Evolutionary conservation across 2,329 filamentous ascomycete species (phyloP).

Genomic region (Fusarium sp.): DNA sequence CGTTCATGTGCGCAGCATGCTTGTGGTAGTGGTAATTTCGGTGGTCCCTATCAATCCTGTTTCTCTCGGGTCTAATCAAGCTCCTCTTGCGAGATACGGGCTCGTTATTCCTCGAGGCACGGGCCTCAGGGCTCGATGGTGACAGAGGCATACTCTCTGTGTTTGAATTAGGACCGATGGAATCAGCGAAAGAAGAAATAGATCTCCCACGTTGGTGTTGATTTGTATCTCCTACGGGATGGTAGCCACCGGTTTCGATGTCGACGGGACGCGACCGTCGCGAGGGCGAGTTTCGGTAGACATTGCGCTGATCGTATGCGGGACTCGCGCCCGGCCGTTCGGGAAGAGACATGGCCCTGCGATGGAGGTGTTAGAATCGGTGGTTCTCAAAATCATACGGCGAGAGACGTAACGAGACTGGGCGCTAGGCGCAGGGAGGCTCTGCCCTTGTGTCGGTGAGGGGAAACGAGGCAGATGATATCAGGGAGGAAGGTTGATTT

Average conservation of each 20-base stretch:
- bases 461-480: conserved; percentile 10
- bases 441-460: conserved; percentile 27
- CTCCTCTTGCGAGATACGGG: conserved; percentile 80
- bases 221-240: conserved; percentile 54
- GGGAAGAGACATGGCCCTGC: conserved; percentile 70
- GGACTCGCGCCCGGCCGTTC: conserved; percentile 74
- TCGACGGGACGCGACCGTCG: conserved; percentile 76
- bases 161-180: conserved; percentile 67
- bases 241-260: conserved; percentile 73
- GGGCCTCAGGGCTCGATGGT: conserved; percentile 53
- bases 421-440: conserved; percentile 17
- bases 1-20: conserved; percentile 92
- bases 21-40: conserved; percentile 97
- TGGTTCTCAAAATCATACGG: conserved; percentile 1
- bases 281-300: conserved; percentile 76
- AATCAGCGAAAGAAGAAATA: conserved; percentile 69
- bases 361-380: conserved; percentile 36
- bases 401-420: conserved; percentile 9
- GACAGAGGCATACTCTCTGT: conserved; percentile 68
- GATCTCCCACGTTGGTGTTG: conserved; percentile 69
- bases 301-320: conserved; percentile 69
- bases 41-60: conserved; percentile 85
- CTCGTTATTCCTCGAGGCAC: conserved; percentile 45
- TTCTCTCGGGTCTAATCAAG: conserved; percentile 88
- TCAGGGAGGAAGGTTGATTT: conserved; percentile 29